Base-by-base conservation (phyloP, 768 basidiomycete species). In the Lactifluus pinguis region DNA sequence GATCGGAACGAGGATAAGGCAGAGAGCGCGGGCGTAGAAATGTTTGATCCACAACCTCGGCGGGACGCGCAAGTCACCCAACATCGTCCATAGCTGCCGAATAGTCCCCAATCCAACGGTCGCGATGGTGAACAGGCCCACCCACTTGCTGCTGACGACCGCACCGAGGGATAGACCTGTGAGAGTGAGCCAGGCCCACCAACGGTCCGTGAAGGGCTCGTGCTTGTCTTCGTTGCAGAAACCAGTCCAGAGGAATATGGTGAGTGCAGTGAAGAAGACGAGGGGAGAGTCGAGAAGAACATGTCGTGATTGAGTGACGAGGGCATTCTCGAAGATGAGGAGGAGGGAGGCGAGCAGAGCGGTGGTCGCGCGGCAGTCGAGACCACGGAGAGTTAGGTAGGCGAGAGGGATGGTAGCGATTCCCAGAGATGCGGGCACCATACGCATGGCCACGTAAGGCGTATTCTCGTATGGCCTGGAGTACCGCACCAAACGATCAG, bases 231-330 rank as follows among this genome's bases (percentile, higher is more conserved):
- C 92, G 74, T 93, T 94, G 71, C 81, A 86, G 76, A 99, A 99
- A 1, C 88, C 84, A 64, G 84, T 80, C 86, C 94, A 99, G 57
- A 90, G 73, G 73, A 95, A 92, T 52, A 80, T 76, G 2, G 92
- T 87, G 34, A 97, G 83, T 0, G 92, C 92, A 25, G 95, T 98
- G 78, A 98, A 99, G 80, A 99, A 98, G 68, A 99, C 82, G 65
- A 99, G 82, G n/a, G 94, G 95, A 15, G 94, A 94, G 73, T 99
- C 97, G 71, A 99, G 87, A 50, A 99, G 89, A 73, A 99, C 98
- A 69, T 93, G 86, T 13, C 97, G 86, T 3, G 94, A 97, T 72
- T 99, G 97, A 13, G 95, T 97, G 72, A 95, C 78, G 65, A 98
- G 77, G 14, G 89, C 94, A 70, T 99, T 99, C 75, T 99, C 97